phyloP scores from a whole-genome alignment of 805 yeast species.

The Pichia membranifaciens region DNA sequence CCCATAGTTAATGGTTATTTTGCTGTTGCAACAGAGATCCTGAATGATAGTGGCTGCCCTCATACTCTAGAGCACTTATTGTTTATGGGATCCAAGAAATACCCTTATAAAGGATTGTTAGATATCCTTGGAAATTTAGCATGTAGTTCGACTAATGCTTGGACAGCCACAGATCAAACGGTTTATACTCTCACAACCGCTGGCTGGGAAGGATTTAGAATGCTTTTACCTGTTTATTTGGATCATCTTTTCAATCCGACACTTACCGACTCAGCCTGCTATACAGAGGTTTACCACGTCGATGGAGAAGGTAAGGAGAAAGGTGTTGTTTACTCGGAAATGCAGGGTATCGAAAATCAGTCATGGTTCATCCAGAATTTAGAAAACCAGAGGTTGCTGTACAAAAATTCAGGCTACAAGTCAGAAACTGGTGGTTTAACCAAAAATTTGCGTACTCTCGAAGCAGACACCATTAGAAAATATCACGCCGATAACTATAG shows the following conservation, averaged over 20 bases:
- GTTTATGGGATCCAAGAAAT: conserved; percentile 87
- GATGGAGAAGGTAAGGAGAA: conserved; percentile 88
- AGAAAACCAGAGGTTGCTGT: conserved; percentile 54
- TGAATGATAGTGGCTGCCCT: conserved; percentile 85
- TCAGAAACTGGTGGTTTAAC: conserved; percentile 93
- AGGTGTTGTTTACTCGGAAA: conserved; percentile 95
- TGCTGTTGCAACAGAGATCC: conserved; percentile 91
- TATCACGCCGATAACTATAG: conserved; percentile 72
- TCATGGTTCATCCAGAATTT: conserved; percentile 62
- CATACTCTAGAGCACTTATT: conserved; percentile 93
- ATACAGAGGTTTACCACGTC: conserved; percentile 91
- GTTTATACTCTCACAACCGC: conserved; percentile 89
- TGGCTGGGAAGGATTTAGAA: conserved; percentile 91
- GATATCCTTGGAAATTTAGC: conserved; percentile 82
- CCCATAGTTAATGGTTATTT: conserved; percentile 92
- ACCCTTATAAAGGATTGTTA: conserved; percentile 86
- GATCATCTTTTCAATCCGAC: conserved; percentile 86
- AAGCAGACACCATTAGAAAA: conserved; percentile 65
- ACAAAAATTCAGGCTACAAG: conserved; percentile 69
- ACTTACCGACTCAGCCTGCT: conserved; percentile 80
- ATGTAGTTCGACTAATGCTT: conserved; percentile 86
- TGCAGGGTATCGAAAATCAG: conserved; percentile 87
- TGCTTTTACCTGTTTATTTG: conserved; percentile 78
- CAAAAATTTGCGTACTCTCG: conserved; percentile 64
- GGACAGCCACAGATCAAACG: conserved; percentile 96